phyloP scores from a whole-genome alignment of 108 stramenopile species.

The Conticribra weissflogii region DNA sequence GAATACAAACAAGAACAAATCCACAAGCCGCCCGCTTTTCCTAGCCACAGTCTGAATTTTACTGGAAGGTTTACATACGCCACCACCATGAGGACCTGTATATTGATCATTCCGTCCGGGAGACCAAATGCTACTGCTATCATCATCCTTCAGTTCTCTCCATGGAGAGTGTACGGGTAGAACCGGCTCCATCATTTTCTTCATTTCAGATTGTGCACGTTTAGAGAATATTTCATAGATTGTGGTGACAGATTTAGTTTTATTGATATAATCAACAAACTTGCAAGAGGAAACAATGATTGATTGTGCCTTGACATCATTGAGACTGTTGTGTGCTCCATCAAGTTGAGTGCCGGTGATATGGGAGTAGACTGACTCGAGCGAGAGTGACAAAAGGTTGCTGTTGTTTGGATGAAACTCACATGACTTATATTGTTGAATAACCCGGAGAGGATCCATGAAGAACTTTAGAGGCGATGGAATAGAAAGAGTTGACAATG shows the following conservation, averaged over 20 bases:
- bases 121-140: neutral
- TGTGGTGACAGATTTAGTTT: neutral
- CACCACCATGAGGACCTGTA: constrained; percentile 8
- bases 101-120: neutral
- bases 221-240: neutral
- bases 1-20: constrained; percentile 1
- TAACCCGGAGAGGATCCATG: neutral
- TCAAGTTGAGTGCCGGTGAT: neutral
- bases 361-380: neutral
- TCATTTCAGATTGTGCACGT: neutral
- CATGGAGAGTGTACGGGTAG: no score
- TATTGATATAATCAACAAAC: neutral
- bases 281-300: neutral
- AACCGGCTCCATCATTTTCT: neutral
- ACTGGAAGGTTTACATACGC: neutral
- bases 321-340: neutral
- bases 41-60: constrained; percentile 7
- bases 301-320: neutral
- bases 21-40: neutral
- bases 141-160: neutral
- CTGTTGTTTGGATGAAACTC: neutral
- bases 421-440: neutral
- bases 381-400: neutral
- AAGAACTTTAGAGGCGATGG: neutral
- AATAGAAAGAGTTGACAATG: neutral